These are phyloP conservation scores for Apodospora peruviana DNA, from an alignment of 495 filamentous ascomycete genomes.

Conservation along the genomic window DNA sequence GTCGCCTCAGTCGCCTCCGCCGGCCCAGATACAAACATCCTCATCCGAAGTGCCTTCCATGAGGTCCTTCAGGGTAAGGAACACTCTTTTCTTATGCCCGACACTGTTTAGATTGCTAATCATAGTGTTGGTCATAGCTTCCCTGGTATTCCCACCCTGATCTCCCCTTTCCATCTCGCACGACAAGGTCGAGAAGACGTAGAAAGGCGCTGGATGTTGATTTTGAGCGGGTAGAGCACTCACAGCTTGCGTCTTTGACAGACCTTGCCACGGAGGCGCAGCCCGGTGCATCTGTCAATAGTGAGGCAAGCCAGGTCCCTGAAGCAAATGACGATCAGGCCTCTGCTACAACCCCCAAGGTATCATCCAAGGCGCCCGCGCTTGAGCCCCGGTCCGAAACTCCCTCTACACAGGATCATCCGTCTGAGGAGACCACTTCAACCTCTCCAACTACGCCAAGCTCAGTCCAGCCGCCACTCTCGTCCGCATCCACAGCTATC, in stretches of 20 bases:
- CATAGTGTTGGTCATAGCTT: conserved; percentile 39
- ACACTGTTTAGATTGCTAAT: conserved; percentile 11
- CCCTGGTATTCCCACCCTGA: conserved; percentile 79
- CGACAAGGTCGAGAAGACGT: conserved; percentile 29
- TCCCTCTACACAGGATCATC: conserved; percentile 58
- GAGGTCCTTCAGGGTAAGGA: conserved; percentile 56
- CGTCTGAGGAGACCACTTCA: conserved; percentile 56
- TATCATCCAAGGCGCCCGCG: conserved; percentile 18
- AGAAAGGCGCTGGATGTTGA: conserved; percentile 28
- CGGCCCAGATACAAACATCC: conserved; percentile 1
- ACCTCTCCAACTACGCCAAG: conserved; percentile 71
- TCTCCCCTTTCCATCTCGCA: conserved; percentile 55
- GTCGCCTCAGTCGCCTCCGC: background rate
- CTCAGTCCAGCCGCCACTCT: conserved; percentile 43
- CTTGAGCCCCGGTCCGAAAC: conserved; percentile 54
- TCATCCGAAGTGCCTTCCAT: conserved; percentile 6
- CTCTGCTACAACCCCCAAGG: conserved; percentile 25
- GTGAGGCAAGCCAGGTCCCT: conserved; percentile 19
- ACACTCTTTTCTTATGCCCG: conserved; percentile 36
- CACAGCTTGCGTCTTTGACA: conserved; percentile 18
- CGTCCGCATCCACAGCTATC: conserved; percentile 16
- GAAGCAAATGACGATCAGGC: conserved; percentile 9
- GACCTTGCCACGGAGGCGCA: conserved; percentile 2
- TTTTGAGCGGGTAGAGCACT: conserved; percentile 26
- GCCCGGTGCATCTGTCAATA: background rate